These are phyloP conservation scores for Ananas comosus DNA, from an alignment of 176 grass and related monocot species.

Conservation along the genomic window DNA sequence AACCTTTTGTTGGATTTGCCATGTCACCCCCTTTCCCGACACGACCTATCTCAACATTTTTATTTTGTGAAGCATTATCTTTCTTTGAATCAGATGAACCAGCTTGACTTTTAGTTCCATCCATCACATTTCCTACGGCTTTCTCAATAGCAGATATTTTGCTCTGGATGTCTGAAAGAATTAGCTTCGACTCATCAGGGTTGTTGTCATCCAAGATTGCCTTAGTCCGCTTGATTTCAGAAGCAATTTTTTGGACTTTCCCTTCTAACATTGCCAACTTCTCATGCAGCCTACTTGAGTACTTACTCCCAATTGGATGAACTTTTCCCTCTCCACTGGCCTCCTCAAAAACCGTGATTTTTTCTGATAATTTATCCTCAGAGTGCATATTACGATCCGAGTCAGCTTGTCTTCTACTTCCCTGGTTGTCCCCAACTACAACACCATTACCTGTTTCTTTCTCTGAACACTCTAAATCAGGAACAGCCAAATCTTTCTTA, in stretches of 20 bases:
- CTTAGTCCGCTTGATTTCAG: conserved; percentile 87
- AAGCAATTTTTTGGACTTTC: conserved; percentile 91
- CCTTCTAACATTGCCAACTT: conserved; percentile 74
- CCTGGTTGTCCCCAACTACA: background rate
- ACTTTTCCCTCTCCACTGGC: conserved; percentile 29
- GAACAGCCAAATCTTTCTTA: conserved; percentile 4
- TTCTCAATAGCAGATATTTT: conserved; percentile 84
- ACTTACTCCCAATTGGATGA: conserved; percentile 28
- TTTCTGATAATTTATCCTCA: conserved; percentile 43
- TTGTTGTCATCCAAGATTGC: conserved; percentile 82
- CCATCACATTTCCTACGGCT: conserved; percentile 64
- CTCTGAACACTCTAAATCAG: background rate
- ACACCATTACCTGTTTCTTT: background rate
- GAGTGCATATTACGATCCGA: background rate
- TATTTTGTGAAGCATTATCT: conserved; percentile 18
- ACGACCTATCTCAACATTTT: conserved; percentile 9
- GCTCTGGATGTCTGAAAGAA: conserved; percentile 86
- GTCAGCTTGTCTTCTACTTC: too few species aligned
- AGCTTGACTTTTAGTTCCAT: conserved; percentile 36
- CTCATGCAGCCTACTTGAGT: conserved; percentile 80
- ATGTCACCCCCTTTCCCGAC: conserved; percentile 15
- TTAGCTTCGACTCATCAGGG: conserved; percentile 79
- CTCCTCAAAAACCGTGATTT: conserved; percentile 75
- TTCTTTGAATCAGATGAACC: conserved; percentile 33
- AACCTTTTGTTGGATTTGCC: conserved; percentile 36